These are phyloP conservation scores for Cladobotryum protrusum DNA, from an alignment of 2,329 filamentous ascomycete species.

Conservation along the genomic window DNA sequence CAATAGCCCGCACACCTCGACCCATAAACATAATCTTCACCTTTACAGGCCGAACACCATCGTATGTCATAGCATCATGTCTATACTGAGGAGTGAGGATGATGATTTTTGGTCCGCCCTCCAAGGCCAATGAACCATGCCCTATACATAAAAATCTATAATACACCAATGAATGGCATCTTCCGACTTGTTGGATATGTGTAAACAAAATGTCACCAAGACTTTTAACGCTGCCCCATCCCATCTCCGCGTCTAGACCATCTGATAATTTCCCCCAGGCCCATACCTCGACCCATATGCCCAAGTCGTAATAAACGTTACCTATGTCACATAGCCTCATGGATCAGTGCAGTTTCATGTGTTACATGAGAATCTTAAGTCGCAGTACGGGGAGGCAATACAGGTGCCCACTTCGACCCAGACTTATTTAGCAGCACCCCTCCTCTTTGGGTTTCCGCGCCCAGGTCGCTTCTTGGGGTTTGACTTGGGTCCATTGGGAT, in stretches of 20 bases:
- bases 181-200: not conserved
- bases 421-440: slow-evolving; percentile 27
- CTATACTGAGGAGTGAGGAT: not conserved
- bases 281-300: slow-evolving; percentile 3
- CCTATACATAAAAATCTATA: slow-evolving; percentile 5
- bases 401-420: not conserved
- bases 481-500: slow-evolving; percentile 44
- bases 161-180: slow-evolving; percentile 4
- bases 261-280: not conserved
- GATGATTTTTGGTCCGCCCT: not conserved
- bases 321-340: not conserved
- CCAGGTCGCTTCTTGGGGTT: slow-evolving; percentile 49
- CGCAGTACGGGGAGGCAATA: too few species aligned
- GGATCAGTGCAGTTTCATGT: not conserved
- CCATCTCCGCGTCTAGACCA: too few species aligned
- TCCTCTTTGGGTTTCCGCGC: slow-evolving; percentile 50
- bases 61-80: too few species aligned
- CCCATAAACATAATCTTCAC: too few species aligned
- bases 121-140: not conserved
- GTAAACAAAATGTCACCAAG: not conserved
- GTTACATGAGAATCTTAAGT: too few species aligned
- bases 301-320: slow-evolving; percentile 6
- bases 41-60: too few species aligned
- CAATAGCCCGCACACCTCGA: too few species aligned
- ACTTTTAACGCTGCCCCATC: not conserved